Evolutionary conservation across 805 yeast genomes (phyloP), one percentile per base, ranked within the genome.

Genomic region (Saccharomycopsis guyanensis): DNA sequence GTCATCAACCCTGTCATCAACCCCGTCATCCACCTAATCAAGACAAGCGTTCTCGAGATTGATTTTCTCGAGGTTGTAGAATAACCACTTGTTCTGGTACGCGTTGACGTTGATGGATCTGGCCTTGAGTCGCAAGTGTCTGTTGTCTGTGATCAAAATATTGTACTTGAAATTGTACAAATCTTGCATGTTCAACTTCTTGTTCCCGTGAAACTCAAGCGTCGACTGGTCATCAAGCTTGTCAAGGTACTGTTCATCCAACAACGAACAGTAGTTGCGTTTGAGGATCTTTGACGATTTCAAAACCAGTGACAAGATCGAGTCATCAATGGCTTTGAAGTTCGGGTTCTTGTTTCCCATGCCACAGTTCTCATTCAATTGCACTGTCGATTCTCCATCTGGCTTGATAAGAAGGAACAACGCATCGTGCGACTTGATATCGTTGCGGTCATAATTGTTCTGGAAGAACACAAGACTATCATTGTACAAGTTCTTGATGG

Each of bases 131-230:
- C 84, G 67, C 85, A 84, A 78, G 52, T 79, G 82, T 46, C 79
- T 65, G 58, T 85, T 91, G 61, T 84, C 91, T 1, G 89, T 80
- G 32, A 84, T 75, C 42, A 84, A 62, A 23, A 81, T 70, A 52
- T 83, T 77, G 58, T 77, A 78, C 40, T 71, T 65, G 59, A 79
- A 76, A 23, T 60, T 57, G 43, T 62, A 61, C 13, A 79, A 70
- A 33, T 67, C 63, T n/a, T 49, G 45, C 13, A 58, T 50, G 32
- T 41, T 55, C 56, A 70, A 45, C 56, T 58, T 45, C 60, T 66
- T 51, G 58, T 56, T 23, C 55, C 58, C 49, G 38, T 50, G 23
- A 25, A 34, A 37, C 19, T 47, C 45, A 16, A 42, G 39, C n/a
- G 36, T 36, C 12, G 42, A 27, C 1, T 46, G 19, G 16, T 40